phyloP scores from a whole-genome alignment of 192 early-diverging fungal species.

The Coemansia sp. region DNA sequence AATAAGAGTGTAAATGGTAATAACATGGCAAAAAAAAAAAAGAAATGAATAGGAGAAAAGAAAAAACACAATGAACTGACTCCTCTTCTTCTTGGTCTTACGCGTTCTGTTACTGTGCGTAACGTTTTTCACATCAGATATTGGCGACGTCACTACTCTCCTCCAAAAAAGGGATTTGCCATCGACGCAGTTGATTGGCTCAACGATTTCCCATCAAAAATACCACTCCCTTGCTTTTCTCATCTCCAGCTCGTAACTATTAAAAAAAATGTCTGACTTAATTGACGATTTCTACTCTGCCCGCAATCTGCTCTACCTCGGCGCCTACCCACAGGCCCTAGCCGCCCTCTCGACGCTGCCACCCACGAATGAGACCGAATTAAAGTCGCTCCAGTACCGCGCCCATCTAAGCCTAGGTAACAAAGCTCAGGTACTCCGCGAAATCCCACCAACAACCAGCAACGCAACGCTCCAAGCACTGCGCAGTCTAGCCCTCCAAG shows the following conservation, averaged over 20 bases:
- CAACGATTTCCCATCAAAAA: background rate
- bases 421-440: constrained; percentile 63
- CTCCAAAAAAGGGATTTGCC: too few relatives aligned
- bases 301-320: constrained; percentile 70
- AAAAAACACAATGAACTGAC: too few relatives aligned
- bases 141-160: too few relatives aligned
- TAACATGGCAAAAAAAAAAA: background rate
- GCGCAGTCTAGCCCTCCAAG: constrained; percentile 58
- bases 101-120: too few relatives aligned
- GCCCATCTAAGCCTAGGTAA: constrained; percentile 79
- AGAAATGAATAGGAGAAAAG: too few relatives aligned
- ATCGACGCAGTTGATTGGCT: background rate
- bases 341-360: constrained; percentile 48
- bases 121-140: too few relatives aligned
- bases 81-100: too few relatives aligned
- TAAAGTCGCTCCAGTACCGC: constrained; percentile 71
- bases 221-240: background rate
- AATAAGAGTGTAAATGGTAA: background rate
- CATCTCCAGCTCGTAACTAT: constrained; percentile 2
- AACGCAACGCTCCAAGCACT: constrained; percentile 65
- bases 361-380: constrained; percentile 55
- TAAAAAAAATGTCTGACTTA: constrained; percentile 13
- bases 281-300: constrained; percentile 62
- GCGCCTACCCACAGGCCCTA: constrained; percentile 72
- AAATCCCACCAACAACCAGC: constrained; percentile 54